These are phyloP conservation scores for Solanum raphanifolium DNA, from an alignment of 257 asterid genomes.

Conservation along the genomic window DNA sequence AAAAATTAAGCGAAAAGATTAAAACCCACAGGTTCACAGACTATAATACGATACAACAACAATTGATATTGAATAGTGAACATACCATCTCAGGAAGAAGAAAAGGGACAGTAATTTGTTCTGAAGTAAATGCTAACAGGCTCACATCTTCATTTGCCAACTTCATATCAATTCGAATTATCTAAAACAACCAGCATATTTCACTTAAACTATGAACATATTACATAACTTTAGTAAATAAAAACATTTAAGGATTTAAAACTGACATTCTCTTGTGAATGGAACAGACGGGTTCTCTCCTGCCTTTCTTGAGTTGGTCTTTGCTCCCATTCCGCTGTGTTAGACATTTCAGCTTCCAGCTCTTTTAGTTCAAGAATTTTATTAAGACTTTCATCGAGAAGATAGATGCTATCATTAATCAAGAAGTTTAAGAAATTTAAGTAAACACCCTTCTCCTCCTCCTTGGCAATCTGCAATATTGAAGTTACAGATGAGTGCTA, in stretches of 20 bases:
- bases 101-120: conserved; percentile 85
- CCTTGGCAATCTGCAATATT: conserved; percentile 73
- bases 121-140: conserved; percentile 89
- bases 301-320: conserved; percentile 91
- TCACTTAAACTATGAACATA: conserved; percentile 2
- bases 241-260: neutral
- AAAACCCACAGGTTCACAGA: neutral
- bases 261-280: conserved; percentile 94
- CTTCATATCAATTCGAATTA: conserved; percentile 91
- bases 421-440: conserved; percentile 85
- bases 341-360: conserved; percentile 97
- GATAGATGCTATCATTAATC: conserved; percentile 88
- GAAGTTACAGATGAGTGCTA: neutral
- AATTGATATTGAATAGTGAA: neutral
- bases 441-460: conserved; percentile 95
- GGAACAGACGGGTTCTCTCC: conserved; percentile 92
- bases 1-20: neutral
- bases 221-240: conserved; percentile 3
- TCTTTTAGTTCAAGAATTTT: conserved; percentile 92
- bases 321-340: conserved; percentile 84
- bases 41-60: neutral
- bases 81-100: conserved; percentile 93
- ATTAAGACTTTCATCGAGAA: conserved; percentile 94
- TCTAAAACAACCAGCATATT: conserved; percentile 32
- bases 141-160: conserved; percentile 96